Conservation (phyloP, 83 land plant species). For the Isoetes engelmannii region DNA sequence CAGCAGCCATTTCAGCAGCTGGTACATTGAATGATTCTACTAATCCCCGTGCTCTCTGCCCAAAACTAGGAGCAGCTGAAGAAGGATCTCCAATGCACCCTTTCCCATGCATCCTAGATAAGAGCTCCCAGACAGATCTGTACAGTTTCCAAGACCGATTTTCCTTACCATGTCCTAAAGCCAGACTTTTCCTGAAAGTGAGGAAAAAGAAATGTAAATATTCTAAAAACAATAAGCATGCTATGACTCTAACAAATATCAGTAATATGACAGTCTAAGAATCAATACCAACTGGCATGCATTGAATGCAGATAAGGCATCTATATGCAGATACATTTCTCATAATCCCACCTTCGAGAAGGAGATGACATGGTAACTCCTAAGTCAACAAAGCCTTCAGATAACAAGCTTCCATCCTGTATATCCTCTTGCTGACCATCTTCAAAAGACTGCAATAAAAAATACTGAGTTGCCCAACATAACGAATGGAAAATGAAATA, state of each 20-base stretch:
- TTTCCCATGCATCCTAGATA: slow-evolving; percentile 67
- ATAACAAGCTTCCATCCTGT: neutral
- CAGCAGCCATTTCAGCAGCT: slow-evolving; percentile 98
- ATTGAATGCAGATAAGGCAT: too few relatives aligned
- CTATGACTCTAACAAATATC: too few relatives aligned
- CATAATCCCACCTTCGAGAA: too few relatives aligned
- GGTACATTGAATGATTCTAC: slow-evolving; percentile 96
- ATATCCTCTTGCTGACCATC: too few relatives aligned
- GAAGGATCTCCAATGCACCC: slow-evolving; percentile 32
- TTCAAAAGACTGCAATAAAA: too few relatives aligned
- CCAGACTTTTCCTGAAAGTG: slow-evolving; percentile 2
- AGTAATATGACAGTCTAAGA: too few relatives aligned
- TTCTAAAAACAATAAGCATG: too few relatives aligned
- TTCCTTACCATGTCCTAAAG: slow-evolving; percentile 10
- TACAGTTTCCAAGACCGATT: slow-evolving; percentile 60
- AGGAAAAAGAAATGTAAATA: neutral
- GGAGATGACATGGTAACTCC: neutral
- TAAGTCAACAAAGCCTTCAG: slow-evolving; percentile 7
- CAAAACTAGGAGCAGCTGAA: slow-evolving; percentile 57
- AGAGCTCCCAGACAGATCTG: slow-evolving; percentile 69
- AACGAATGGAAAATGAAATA: too few relatives aligned
- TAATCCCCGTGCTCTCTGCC: slow-evolving; percentile 97
- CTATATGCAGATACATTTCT: too few relatives aligned
- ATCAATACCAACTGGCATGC: too few relatives aligned
- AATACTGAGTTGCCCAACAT: too few relatives aligned